These are phyloP conservation scores for Colletotrichum sansevieriae DNA, from an alignment of 2,329 filamentous ascomycete genomes.

Conservation along the genomic window DNA sequence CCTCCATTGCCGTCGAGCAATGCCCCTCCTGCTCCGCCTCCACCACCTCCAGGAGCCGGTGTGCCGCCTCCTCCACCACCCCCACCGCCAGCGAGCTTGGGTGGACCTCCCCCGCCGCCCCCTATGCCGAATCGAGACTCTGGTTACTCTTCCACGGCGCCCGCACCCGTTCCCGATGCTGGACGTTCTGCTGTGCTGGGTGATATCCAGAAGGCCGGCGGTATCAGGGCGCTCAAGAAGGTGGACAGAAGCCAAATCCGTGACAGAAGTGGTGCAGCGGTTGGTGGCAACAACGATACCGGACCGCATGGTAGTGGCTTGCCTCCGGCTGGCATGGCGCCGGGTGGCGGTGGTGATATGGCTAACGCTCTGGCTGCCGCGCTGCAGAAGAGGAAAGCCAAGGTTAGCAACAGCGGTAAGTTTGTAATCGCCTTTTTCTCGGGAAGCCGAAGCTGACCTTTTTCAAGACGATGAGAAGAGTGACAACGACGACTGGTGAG, in stretches of 20 bases:
- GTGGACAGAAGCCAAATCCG: conserved; percentile 78
- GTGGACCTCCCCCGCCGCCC: conserved; percentile 63
- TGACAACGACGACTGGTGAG: conserved; percentile 80
- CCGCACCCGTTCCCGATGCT: conserved; percentile 58
- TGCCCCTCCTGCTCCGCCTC: conserved; percentile 52
- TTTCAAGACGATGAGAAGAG: conserved; percentile 76
- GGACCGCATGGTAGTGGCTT: conserved; percentile 65
- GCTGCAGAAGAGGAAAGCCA: conserved; percentile 87
- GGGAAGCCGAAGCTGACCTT: conserved; percentile 4
- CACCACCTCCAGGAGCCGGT: conserved; percentile 55
- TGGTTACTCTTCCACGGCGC: conserved; percentile 67
- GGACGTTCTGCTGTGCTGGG: conserved; percentile 74
- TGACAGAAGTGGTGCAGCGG: conserved; percentile 77
- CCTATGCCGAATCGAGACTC: conserved; percentile 70
- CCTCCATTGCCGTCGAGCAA: conserved; percentile 54
- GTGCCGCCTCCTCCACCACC: conserved; percentile 53
- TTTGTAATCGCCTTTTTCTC: conserved; percentile 46
- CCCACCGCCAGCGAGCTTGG: conserved; percentile 52
- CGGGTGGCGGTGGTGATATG: conserved; percentile 73
- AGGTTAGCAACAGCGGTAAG: conserved; percentile 95
- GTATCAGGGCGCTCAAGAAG: conserved; percentile 79
- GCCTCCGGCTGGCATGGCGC: conserved; percentile 64
- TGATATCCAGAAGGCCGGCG: conserved; percentile 78
- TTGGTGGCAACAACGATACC: conserved; percentile 58
- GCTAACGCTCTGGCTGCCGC: conserved; percentile 86